Evolutionary conservation across 306 rosid genomes (phyloP).

Genomic region (Fragaria vesca): DNA sequence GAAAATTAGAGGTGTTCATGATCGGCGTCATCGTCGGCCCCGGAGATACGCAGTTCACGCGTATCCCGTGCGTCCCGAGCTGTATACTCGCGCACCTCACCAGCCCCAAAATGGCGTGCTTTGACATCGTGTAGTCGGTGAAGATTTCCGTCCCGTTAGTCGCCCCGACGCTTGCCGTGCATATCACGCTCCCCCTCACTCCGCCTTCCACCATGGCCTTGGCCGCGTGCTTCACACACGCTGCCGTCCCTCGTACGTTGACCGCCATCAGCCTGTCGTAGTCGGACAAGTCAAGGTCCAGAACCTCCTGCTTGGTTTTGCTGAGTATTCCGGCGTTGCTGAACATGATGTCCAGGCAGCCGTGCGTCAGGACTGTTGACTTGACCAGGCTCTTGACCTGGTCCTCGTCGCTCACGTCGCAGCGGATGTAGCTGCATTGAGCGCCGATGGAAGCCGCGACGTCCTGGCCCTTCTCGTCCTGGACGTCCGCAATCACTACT

Average conservation of each 20-base stretch:
- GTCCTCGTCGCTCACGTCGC: constrained; percentile 50
- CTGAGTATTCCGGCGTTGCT: constrained; percentile 54
- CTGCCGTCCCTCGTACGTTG: constrained; percentile 40
- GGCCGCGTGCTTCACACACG: constrained; percentile 54
- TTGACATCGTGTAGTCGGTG: constrained; percentile 33
- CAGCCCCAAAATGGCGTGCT: constrained; percentile 37
- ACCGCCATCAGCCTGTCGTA: constrained; percentile 26
- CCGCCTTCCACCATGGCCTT: constrained; percentile 43
- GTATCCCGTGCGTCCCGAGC: constrained; percentile 22
- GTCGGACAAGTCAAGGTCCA: constrained; percentile 38
- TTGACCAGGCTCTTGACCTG: constrained; percentile 43
- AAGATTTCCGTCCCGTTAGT: not conserved
- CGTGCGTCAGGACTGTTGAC: constrained; percentile 37
- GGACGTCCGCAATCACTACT: constrained; percentile 56
- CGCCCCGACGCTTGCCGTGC: constrained; percentile 42
- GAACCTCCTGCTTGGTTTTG: constrained; percentile 25
- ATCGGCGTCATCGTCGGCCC: not conserved
- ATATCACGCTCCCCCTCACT: constrained; percentile 50
- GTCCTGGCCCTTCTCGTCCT: constrained; percentile 37
- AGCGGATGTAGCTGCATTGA: constrained; percentile 44
- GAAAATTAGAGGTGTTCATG: not conserved
- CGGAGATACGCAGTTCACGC: constrained; percentile 43
- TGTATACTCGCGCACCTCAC: constrained; percentile 35
- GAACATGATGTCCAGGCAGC: constrained; percentile 55
- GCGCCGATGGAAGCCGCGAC: constrained; percentile 47